These are phyloP conservation scores for Aspergillus sp. DNA, from an alignment of 2,329 filamentous ascomycete species.

Conservation along the genomic window DNA sequence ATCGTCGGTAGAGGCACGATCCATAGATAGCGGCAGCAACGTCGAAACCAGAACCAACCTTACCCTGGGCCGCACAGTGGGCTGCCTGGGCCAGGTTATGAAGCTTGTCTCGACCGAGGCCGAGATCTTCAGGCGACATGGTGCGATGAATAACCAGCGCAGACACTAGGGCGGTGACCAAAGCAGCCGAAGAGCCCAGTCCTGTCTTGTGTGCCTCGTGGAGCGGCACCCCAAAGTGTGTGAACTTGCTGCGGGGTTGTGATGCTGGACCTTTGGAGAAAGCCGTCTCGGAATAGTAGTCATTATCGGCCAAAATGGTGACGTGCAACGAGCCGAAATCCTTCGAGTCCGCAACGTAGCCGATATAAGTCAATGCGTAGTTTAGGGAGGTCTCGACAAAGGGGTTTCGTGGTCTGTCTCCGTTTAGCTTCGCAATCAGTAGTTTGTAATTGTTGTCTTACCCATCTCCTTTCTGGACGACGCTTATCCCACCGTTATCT, in stretches of 20 bases:
- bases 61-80: conserved; percentile 93
- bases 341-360: conserved; percentile 43
- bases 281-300: conserved; percentile 80
- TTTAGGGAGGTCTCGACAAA: conserved; percentile 89
- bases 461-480: conserved; percentile 56
- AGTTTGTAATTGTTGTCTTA: conserved; percentile 14
- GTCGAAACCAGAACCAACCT: conserved; percentile 93
- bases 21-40: conserved; percentile 90
- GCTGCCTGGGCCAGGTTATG: conserved; percentile 93
- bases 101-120: conserved; percentile 53
- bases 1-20: conserved; percentile 84
- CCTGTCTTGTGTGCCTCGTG: conserved; percentile 86
- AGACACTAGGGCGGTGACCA: conserved; percentile 75
- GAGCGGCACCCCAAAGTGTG: conserved; percentile 69
- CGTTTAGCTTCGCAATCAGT: conserved; percentile 2
- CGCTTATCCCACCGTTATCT: conserved; percentile 69
- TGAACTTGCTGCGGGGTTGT: conserved; percentile 50
- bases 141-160: conserved; percentile 40
- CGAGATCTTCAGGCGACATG: conserved; percentile 37
- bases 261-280: conserved; percentile 29
- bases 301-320: conserved; percentile 87
- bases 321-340: conserved; percentile 62
- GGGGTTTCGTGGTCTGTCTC: conserved; percentile 57
- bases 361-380: conserved; percentile 78
- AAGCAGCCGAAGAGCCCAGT: conserved; percentile 85